These are phyloP conservation scores for Pichia sp. DNA, from an alignment of 1,139 yeast species.

Conservation along the genomic window DNA sequence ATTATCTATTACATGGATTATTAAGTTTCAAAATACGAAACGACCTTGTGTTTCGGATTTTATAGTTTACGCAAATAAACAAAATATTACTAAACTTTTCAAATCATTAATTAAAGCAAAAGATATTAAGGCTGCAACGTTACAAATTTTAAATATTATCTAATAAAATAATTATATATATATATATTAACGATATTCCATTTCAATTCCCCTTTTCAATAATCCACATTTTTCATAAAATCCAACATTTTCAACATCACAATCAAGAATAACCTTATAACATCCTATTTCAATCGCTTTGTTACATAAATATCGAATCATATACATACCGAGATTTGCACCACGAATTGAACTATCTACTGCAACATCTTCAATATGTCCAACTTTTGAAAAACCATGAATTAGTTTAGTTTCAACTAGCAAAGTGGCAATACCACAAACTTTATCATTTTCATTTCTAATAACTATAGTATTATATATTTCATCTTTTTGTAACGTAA, in stretches of 20 bases:
- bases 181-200: slow-evolving; percentile 37
- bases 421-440: slow-evolving; percentile 44
- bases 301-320: slow-evolving; percentile 58
- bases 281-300: slow-evolving; percentile 61
- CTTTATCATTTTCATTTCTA: slow-evolving; percentile 21
- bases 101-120: slow-evolving; percentile 5
- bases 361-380: slow-evolving; percentile 94
- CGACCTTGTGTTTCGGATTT: slow-evolving; percentile 10
- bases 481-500: slow-evolving; percentile 27
- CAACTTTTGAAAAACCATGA: slow-evolving; percentile 79
- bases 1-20: slow-evolving; percentile 7
- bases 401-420: slow-evolving; percentile 59
- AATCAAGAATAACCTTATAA: slow-evolving; percentile 86
- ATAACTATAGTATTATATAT: slow-evolving; percentile 56
- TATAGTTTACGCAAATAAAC: background rate
- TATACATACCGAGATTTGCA: slow-evolving; percentile 61
- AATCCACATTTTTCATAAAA: slow-evolving; percentile 88
- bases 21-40: background rate
- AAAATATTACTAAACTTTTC: slow-evolving; percentile 3
- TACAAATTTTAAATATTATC: slow-evolving; percentile 9
- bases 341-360: slow-evolving; percentile 78
- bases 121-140: slow-evolving; percentile 9
- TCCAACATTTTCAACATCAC: slow-evolving; percentile 71
- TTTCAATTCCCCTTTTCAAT: slow-evolving; percentile 63
- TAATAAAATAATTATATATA: background rate